These are phyloP conservation scores for Hypoxylon crocopeplum DNA, from an alignment of 495 filamentous ascomycete genomes.

Conservation along the genomic window DNA sequence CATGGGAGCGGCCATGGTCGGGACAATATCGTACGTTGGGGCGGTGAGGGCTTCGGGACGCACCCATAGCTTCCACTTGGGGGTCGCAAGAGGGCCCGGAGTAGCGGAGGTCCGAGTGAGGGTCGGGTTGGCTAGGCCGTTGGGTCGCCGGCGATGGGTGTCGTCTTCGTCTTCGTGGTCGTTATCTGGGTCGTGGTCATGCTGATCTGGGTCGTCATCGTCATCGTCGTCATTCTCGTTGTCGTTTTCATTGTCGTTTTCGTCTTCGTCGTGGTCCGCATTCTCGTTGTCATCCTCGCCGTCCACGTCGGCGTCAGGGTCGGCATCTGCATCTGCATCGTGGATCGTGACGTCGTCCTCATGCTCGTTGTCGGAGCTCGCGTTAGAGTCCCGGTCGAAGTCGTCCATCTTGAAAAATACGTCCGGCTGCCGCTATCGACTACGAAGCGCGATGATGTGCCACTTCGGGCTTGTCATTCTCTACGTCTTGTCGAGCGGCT, in stretches of 20 bases:
- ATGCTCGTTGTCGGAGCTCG: conserved; percentile 74
- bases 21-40: conserved; percentile 91
- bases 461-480: too few relatives aligned
- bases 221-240: conserved; percentile 66
- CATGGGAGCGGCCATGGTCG: conserved; percentile 95
- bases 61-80: conserved; percentile 64
- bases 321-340: conserved; percentile 62
- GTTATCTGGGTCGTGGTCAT: conserved; percentile 49
- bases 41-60: conserved; percentile 84
- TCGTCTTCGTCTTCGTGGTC: conserved; percentile 65
- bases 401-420: conserved; percentile 33
- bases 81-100: conserved; percentile 53
- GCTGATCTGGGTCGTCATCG: conserved; percentile 67
- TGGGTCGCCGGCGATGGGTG: conserved; percentile 36
- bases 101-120: conserved; percentile 54
- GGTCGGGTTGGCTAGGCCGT: conserved; percentile 27
- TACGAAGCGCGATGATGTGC: too few relatives aligned
- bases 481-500: too few relatives aligned
- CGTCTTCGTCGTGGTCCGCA: conserved; percentile 61
- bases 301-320: conserved; percentile 51
- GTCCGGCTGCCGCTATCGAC: too few relatives aligned
- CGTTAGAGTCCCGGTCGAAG: conserved; percentile 60
- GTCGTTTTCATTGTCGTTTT: conserved; percentile 62
- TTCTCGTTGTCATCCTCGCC: conserved; percentile 60
- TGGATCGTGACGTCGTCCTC: conserved; percentile 66